Conservation (phyloP, 2,329 filamentous ascomycete species). For the Colletotrichum zoysiae region DNA sequence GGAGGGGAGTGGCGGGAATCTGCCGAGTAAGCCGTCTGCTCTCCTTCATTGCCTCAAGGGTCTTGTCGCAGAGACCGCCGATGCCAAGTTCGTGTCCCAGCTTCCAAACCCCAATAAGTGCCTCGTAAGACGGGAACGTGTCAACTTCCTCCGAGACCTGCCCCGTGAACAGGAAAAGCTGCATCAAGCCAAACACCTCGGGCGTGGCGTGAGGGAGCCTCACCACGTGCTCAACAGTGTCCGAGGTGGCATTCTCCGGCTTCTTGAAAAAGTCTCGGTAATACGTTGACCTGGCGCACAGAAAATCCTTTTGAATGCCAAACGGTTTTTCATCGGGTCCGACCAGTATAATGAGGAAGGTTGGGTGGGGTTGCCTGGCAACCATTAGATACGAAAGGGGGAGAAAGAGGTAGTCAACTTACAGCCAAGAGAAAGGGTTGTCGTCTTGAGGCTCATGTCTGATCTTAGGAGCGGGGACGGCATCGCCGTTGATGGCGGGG, state of each 20-base stretch:
- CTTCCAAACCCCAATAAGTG: conserved; percentile 69
- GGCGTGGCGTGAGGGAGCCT: conserved; percentile 61
- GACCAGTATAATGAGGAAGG: conserved; percentile 67
- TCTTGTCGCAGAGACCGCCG: conserved; percentile 67
- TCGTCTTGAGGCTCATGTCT: conserved; percentile 12
- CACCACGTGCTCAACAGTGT: conserved; percentile 63
- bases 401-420: conserved; percentile 36
- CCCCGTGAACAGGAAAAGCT: conserved; percentile 67
- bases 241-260: conserved; percentile 46
- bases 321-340: conserved; percentile 66
- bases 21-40: conserved; percentile 64
- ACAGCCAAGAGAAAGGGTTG: conserved; percentile 56
- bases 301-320: conserved; percentile 70
- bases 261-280: conserved; percentile 61
- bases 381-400: conserved; percentile 35
- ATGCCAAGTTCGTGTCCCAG: conserved; percentile 65
- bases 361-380: conserved; percentile 64
- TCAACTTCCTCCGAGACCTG: conserved; percentile 58
- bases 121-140: conserved; percentile 64
- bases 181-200: conserved; percentile 67
- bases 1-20: conserved; percentile 70
- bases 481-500: conserved; percentile 27
- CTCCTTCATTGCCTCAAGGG: conserved; percentile 69
- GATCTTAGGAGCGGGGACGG: background rate
- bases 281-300: conserved; percentile 64